Evolutionary conservation across 768 basidiomycete species (phyloP), one percentile per base, ranked within the genome.

Genomic region (Lenzites betulinus): DNA sequence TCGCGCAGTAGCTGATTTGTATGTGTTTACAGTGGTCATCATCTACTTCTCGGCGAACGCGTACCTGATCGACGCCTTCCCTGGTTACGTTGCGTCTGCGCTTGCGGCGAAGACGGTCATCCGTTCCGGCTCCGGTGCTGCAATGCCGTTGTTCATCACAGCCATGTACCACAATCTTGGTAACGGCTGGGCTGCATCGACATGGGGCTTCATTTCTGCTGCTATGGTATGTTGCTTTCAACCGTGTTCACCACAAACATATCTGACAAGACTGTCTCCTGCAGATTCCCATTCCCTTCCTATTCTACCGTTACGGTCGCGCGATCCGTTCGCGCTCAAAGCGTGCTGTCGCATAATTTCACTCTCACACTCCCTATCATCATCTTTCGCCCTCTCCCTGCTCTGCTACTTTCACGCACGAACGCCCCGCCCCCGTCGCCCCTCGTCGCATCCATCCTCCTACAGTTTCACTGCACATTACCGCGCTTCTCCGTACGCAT

Each of bases 121-220:
- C 33, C 74, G 73, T 42, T 73, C 70, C n/a, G 72, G 74, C n/a
- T 67, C 70, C 12, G 74, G 72, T 41, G 73, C 75, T 12, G 74
- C 74, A 51, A 71, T 76, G 70, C 71, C 73, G 22, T 61, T 76
- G 50, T 74, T 75, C 70, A 71, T 73, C 65, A 71, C 70, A 23
- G 74, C 73, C 56, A 77, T 77, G 76, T 77, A 69, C 71, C 75
- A 76, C 64, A 71, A 71, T 47, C 70, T 77, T 23, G 75, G 76
- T 16, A 75, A 75, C 51, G 72, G 71, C 36, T 77, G 76, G 76
- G 76, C 75, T 7, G 74, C 72, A 44, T 72, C 74, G 50, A 63
- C 71, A 7, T 69, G 75, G 60, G 76, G 67, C 25, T 76, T 76
- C 62, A 69, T 77, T 41, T 71, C 75, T 0, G 62, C 74, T 22